Evolutionary conservation across 2,329 filamentous ascomycete species (phyloP).

Genomic region (Zopfia rhizophila): DNA sequence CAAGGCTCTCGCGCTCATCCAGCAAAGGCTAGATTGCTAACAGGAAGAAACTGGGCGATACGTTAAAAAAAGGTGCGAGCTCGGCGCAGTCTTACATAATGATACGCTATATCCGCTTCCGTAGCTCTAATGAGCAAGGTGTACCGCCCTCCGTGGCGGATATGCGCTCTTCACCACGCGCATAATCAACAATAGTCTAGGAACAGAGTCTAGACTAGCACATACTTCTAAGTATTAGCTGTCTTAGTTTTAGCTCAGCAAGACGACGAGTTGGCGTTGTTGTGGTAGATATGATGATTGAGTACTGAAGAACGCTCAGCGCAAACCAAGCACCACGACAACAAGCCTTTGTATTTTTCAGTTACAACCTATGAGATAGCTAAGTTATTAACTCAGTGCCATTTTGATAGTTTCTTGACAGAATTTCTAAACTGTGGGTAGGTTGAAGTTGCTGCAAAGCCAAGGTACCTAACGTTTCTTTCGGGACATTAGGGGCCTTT

Average conservation of each 20-base stretch:
- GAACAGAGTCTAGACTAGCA: neutral
- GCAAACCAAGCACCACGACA: neutral
- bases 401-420: neutral
- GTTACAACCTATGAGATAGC: constrained; percentile 1
- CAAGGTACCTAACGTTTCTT: constrained; percentile 4
- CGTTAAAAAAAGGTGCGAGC: no score
- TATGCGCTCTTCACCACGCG: neutral
- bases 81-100: no score
- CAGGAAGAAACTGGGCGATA: no score
- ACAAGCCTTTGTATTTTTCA: constrained; percentile 8
- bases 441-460: neutral
- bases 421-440: neutral
- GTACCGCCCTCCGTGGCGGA: constrained; percentile 9
- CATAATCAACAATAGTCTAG: neutral
- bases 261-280: constrained; percentile 2
- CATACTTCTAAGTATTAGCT: neutral
- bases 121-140: neutral
- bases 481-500: constrained; percentile 11
- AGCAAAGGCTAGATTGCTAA: no score
- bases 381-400: neutral
- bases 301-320: neutral
- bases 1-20: no score
- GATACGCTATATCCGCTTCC: constrained; percentile 5
- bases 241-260: neutral
- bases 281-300: neutral